Conservation (phyloP, 2,329 filamentous ascomycete genomes). For the Didymella pomorum region DNA sequence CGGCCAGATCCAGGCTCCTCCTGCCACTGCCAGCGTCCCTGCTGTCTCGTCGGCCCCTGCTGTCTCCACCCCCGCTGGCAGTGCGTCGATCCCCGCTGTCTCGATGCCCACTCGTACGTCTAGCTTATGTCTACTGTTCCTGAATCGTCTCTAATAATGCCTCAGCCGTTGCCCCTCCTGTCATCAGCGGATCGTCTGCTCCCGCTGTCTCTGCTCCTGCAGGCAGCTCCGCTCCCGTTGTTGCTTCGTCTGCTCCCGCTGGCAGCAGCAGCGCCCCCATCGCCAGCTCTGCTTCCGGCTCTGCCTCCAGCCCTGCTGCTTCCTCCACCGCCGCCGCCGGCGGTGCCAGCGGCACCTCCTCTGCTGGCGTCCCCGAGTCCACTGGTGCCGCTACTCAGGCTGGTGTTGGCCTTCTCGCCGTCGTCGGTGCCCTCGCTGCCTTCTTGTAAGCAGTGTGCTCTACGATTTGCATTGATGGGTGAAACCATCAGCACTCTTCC, state of each 20-base stretch:
- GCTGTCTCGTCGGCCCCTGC: slow-evolving; percentile 9
- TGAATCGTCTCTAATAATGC: not conserved
- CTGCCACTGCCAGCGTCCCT: slow-evolving; percentile 16
- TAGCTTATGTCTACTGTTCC: not conserved
- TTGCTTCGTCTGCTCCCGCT: slow-evolving; percentile 3
- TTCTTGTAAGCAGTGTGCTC: slow-evolving; percentile 24
- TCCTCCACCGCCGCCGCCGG: slow-evolving; percentile 13
- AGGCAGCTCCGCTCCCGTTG: slow-evolving; percentile 6
- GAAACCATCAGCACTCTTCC: not conserved
- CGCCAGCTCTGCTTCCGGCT: slow-evolving; percentile 9
- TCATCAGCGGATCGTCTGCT: slow-evolving; percentile 1
- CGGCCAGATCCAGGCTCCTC: slow-evolving; percentile 49
- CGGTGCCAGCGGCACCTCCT: slow-evolving; percentile 21
- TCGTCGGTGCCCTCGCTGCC: slow-evolving; percentile 40
- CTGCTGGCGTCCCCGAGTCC: slow-evolving; percentile 22
- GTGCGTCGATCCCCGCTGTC: slow-evolving; percentile 8
- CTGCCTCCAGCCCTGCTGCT: slow-evolving; percentile 12
- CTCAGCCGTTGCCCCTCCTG: slow-evolving; percentile 16
- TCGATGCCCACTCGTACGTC: slow-evolving; percentile 7
- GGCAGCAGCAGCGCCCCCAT: slow-evolving; percentile 4
- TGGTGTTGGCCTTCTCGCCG: not conserved
- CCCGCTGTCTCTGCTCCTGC: slow-evolving; percentile 2
- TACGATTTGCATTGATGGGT: slow-evolving; percentile 28
- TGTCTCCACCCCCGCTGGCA: slow-evolving; percentile 10
- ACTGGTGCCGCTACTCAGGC: slow-evolving; percentile 34